Base-by-base conservation (phyloP, 495 filamentous ascomycete species). In the Xanthoparmelia taractica region DNA sequence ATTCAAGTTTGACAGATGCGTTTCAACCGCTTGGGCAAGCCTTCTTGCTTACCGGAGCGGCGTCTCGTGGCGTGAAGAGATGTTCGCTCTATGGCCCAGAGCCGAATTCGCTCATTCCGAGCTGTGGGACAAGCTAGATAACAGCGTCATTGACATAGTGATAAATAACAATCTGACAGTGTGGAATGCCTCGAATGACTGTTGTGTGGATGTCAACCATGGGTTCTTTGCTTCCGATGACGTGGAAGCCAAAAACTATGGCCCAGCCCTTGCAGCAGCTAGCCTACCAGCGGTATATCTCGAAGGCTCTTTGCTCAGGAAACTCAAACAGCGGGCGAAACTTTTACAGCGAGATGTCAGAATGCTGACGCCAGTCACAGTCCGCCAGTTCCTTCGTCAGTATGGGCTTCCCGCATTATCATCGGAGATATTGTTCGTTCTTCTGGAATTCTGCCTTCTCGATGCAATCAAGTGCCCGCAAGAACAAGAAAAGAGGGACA, bases 1-100 rank as follows among this genome's bases (percentile, higher is more conserved):
- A 20, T 74, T 59, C 66, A 65, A 78, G 45, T 74, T 79, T 27
- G 34, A 68, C 34, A 37, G 68, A n/a, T 66, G 68, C n/a, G 60
- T 76, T 48, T 70, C 75, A 23, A 27, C 38, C 27, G 67, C 71
- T 1, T 79, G 77, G 77, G 23, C 58, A 13, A 41, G 43, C 5
- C 18, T 69, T 2, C 45, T 69, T 13, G 54, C 13, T 15, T 47
- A 57, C 38, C 64, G 41, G 6, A 57, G 17, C 20, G n/a, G 36
- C 29, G 8, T 33, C n/a, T 48, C 54, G 11, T 61, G 50, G 55
- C 13, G 15, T 10, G 48, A 57, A 20, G 60, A 63, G 43, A 5
- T 8, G 8, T 66, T 63, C 45, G 48, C 17, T 4, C 23, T 68
- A 11, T 68, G 67, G 67, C 67, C 67, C 1, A 36, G 60, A 20